Evolutionary conservation across 306 rosid species (phyloP).

Genomic region (Vicia faba): DNA sequence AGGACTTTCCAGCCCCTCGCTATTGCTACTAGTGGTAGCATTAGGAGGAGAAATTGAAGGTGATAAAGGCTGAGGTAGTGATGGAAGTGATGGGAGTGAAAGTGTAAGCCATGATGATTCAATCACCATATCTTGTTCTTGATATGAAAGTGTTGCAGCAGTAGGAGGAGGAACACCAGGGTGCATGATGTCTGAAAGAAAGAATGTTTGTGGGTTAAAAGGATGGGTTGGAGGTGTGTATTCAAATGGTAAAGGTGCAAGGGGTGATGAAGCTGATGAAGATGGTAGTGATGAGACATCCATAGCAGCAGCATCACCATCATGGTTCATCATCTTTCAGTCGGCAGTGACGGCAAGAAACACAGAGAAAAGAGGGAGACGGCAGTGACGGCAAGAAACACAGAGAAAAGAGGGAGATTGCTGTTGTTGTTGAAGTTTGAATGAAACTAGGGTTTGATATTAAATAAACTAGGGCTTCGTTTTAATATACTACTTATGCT

Average conservation of each 20-base stretch:
- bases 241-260: not conserved
- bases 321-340: not conserved
- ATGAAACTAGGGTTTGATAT: no score
- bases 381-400: not conserved
- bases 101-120: not conserved
- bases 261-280: not conserved
- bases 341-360: not conserved
- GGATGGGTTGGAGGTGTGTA: not conserved
- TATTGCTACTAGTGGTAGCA: not conserved
- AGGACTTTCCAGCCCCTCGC: no score
- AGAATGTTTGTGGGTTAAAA: not conserved
- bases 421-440: no score
- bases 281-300: not conserved
- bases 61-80: not conserved
- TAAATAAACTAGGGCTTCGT: no score
- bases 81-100: not conserved
- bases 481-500: no score
- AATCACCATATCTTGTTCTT: no score
- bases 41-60: not conserved
- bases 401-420: not conserved
- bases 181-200: not conserved
- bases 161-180: no score
- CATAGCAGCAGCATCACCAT: not conserved
- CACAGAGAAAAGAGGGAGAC: not conserved
- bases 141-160: not conserved